Evolutionary conservation across 1,284 basidiomycete species (phyloP).

Genomic region (Pholiota adiposa): DNA sequence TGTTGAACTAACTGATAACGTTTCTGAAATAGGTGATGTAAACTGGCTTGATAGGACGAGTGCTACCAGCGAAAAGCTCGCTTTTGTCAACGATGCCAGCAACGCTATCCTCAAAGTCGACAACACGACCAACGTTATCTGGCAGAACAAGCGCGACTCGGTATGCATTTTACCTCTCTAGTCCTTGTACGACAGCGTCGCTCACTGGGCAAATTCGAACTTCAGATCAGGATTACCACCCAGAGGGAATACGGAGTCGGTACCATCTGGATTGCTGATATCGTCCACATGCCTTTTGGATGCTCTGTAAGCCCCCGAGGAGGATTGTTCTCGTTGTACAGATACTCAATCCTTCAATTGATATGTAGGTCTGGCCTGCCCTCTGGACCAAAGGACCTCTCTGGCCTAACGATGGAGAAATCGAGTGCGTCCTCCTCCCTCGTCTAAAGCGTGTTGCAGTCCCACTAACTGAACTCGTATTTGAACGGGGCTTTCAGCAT

Average conservation of each 20-base stretch:
- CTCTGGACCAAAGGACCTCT: conserved; percentile 25
- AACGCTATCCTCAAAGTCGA: conserved; percentile 64
- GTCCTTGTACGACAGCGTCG: background rate
- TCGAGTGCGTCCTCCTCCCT: conserved; percentile 18
- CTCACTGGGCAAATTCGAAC: background rate
- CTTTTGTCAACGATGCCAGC: conserved; percentile 55
- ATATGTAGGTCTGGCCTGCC: conserved; percentile 29
- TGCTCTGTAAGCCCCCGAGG: conserved; percentile 54
- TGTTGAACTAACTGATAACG: background rate
- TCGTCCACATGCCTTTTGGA: conserved; percentile 61
- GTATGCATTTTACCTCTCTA: conserved; percentile 31
- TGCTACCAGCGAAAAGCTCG: conserved; percentile 48
- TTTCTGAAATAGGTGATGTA: conserved; percentile 47
- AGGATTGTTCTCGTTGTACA: background rate
- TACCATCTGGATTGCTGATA: conserved; percentile 58
- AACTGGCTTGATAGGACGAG: conserved; percentile 48
- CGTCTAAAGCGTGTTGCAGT: conserved; percentile 37
- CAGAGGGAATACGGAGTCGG: conserved; percentile 54
- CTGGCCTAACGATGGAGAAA: conserved; percentile 29
- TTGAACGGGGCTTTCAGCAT: conserved; percentile 33
- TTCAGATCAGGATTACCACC: conserved; percentile 54
- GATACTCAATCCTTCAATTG: background rate
- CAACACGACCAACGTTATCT: conserved; percentile 51
- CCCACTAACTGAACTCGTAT: too few relatives aligned
- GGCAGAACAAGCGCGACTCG: conserved; percentile 56